Evolutionary conservation across 73 alveolate genomes (phyloP).

Genomic region (Paraurostyla sp.): DNA sequence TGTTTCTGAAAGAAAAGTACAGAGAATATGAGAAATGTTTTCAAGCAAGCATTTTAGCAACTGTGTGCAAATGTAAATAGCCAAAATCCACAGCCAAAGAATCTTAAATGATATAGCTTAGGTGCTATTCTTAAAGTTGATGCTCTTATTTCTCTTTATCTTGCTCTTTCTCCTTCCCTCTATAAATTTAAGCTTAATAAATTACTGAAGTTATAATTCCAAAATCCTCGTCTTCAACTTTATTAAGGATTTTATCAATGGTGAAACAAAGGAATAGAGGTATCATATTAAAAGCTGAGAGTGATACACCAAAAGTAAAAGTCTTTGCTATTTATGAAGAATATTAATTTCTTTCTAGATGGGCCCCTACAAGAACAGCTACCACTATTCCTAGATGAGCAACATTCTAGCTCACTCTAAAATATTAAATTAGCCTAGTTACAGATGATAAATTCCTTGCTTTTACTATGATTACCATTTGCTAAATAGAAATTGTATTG

Average conservation of each 20-base stretch:
- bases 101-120: not conserved
- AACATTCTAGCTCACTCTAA: not conserved
- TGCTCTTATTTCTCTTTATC: slow-evolving; percentile 41
- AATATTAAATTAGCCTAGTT: not conserved
- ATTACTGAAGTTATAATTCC: not conserved
- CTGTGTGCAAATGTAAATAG: slow-evolving; percentile 23
- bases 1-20: not conserved
- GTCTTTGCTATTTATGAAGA: not conserved
- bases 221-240: slow-evolving; percentile 35
- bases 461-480: slow-evolving; percentile 24
- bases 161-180: slow-evolving; percentile 35
- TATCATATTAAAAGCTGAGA: not conserved
- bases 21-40: slow-evolving; percentile 14
- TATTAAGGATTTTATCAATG: not conserved
- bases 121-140: slow-evolving; percentile 18
- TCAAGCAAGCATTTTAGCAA: slow-evolving; percentile 17
- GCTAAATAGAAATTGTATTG: slow-evolving; percentile 1
- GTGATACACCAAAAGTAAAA: not conserved
- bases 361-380: not conserved
- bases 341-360: not conserved
- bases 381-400: slow-evolving; percentile 3
- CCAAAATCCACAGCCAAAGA: slow-evolving; percentile 46
- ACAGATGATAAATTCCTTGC: slow-evolving; percentile 22
- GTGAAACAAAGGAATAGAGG: not conserved
- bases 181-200: not conserved